A percentile compares a stretch with the other conserved stretches of the same genome.
phyloP scores from a whole-genome alignment of 768 basidiomycete species.

The Tylopilus intermedius region DNA sequence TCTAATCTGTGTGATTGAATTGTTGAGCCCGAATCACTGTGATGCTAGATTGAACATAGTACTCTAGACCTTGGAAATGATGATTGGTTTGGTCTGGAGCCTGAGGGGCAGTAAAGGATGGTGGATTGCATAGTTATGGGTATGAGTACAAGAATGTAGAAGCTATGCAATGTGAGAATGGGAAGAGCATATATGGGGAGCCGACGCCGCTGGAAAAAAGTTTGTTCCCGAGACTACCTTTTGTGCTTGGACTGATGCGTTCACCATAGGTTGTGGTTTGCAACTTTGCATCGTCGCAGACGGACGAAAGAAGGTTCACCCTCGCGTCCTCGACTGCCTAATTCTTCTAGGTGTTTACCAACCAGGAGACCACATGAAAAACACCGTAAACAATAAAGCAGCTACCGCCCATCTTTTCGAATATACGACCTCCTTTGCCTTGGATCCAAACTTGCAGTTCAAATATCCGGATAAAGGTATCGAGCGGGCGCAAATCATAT shows the following conservation, averaged over 20 bases:
- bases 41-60: too few relatives aligned
- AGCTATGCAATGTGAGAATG: too few relatives aligned
- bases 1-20: too few relatives aligned
- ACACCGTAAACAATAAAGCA: slow-evolving; percentile 64
- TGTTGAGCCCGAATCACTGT: too few relatives aligned
- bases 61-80: too few relatives aligned
- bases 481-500: slow-evolving; percentile 90
- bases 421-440: slow-evolving; percentile 75
- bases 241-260: neutral
- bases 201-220: slow-evolving; percentile 97
- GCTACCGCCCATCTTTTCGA: slow-evolving; percentile 80
- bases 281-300: slow-evolving; percentile 88
- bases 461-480: slow-evolving; percentile 89
- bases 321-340: slow-evolving; percentile 81
- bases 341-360: slow-evolving; percentile 94
- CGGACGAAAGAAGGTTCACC: slow-evolving; percentile 77
- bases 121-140: too few relatives aligned
- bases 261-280: slow-evolving; percentile 75
- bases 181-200: too few relatives aligned
- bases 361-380: slow-evolving; percentile 55
- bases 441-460: slow-evolving; percentile 78
- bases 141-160: too few relatives aligned
- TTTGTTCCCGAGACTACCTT: slow-evolving; percentile 16
- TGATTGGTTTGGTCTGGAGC: too few relatives aligned
- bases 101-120: too few relatives aligned